Base-by-base conservation (phyloP, 2,329 filamentous ascomycete genomes). In the Amauroascus verrucosus region DNA sequence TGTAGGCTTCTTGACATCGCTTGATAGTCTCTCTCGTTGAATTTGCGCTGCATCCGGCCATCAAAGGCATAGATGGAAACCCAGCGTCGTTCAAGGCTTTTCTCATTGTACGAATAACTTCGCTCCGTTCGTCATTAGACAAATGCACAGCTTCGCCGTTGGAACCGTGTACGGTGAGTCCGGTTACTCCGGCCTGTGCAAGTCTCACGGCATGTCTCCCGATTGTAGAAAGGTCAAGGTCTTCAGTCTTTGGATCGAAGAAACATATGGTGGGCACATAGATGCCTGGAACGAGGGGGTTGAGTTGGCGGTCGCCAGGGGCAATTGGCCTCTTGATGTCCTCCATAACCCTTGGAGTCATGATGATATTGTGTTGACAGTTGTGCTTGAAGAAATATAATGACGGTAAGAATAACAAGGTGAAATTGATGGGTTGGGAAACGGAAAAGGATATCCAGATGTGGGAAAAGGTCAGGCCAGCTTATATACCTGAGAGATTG, bases 101-200 rank as follows among this genome's bases (percentile, higher is more conserved):
- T 53, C 88, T 82, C 7, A 87, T 91, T 51, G 88, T 85, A 64
- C 76, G 76, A 16, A 86, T 91, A 59, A 93, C 83, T 30, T 80
- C 79, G 46, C 81, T 69, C 68, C 89, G 89, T 71, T 95, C 88
- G 57, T 84, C 80, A 43, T 81, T 80, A 51, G 84, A 86, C 63
- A 90, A 83, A 74, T 95, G 88, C 53, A 88, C 85, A 22, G 88
- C 88, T 74, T 95, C 88, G 56, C 88, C 88, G 70, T 94, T 95
- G 61, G 88, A 94, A 57, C 89, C 88, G 84, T 93, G 88, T 60
- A 84, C 85, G 41, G 93, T 86, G 24, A 95, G 78, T 33, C 88
- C 88, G 46, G 83, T 86, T 9, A 95, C 80, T 7, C 89, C 89
- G 54, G 82, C 85, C 65, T 82, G 76, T 37, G 83, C 85, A 46